These are phyloP conservation scores for Tulasnella sp. DNA, from an alignment of 768 basidiomycete genomes.

Conservation along the genomic window DNA sequence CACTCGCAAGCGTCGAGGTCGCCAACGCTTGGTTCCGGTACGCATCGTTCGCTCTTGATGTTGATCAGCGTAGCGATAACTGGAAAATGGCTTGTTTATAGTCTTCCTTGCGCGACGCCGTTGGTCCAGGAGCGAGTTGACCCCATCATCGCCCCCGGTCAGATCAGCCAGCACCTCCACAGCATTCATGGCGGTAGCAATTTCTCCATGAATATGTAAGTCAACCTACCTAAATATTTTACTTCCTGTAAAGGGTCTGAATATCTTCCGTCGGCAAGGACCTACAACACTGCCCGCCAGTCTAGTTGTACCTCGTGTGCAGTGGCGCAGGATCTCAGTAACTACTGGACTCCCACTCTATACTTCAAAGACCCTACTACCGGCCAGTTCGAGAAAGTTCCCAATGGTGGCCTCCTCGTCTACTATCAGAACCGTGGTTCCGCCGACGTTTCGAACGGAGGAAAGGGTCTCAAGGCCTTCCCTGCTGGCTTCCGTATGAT, in stretches of 20 bases:
- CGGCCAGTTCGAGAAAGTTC: constrained; percentile 22
- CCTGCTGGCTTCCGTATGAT: constrained; percentile 29
- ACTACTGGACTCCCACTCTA: constrained; percentile 26
- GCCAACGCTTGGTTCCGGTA: constrained; percentile 26
- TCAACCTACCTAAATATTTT: neutral
- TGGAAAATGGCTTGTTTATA: neutral
- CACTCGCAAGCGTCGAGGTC: neutral
- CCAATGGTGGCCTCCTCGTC: constrained; percentile 27
- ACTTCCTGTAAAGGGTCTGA: neutral
- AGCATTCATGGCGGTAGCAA: constrained; percentile 20
- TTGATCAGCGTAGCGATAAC: neutral
- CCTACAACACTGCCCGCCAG: constrained; percentile 26
- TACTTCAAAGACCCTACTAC: constrained; percentile 23
- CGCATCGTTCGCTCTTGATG: neutral
- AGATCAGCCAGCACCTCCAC: constrained; percentile 23
- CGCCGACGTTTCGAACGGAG: constrained; percentile 9
- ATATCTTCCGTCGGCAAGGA: neutral
- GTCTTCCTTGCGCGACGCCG: constrained; percentile 3
- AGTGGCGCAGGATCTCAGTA: constrained; percentile 24
- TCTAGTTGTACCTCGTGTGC: constrained; percentile 21
- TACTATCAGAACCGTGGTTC: constrained; percentile 26
- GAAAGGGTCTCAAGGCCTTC: constrained; percentile 13
- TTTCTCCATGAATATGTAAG: neutral
- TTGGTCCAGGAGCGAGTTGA: constrained; percentile 27
- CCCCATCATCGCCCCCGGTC: constrained; percentile 22